phyloP scores from a whole-genome alignment of 164 flowering plant species.

The Nelumbo lutea region DNA sequence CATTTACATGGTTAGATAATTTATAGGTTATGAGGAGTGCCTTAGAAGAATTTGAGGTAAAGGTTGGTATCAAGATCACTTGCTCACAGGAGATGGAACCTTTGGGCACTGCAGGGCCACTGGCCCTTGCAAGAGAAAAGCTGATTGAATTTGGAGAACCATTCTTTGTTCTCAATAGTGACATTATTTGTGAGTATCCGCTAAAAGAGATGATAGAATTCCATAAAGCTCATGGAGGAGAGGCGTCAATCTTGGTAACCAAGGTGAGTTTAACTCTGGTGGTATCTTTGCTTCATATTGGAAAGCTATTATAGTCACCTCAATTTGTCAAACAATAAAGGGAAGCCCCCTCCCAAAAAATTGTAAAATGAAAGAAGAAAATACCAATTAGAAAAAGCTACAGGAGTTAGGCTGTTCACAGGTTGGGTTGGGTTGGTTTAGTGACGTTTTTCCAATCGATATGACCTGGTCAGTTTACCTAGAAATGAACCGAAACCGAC shows the following conservation, averaged over 20 bases:
- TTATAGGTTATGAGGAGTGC: slow-evolving; percentile 21
- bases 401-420: too few species aligned
- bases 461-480: too few species aligned
- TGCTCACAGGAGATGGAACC: slow-evolving; percentile 26
- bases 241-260: slow-evolving; percentile 27
- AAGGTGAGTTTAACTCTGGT: slow-evolving; percentile 12
- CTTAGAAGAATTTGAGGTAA: slow-evolving; percentile 20
- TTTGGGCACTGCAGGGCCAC: slow-evolving; percentile 26
- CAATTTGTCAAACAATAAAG: too few species aligned
- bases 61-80: slow-evolving; percentile 21
- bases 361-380: neutral
- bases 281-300: too few species aligned
- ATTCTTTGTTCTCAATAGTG: slow-evolving; percentile 28
- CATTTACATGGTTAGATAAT: neutral
- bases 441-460: too few species aligned
- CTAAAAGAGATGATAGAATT: slow-evolving; percentile 23
- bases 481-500: too few species aligned
- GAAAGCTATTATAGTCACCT: too few species aligned
- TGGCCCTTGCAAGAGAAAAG: slow-evolving; percentile 20
- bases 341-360: neutral
- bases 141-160: slow-evolving; percentile 16
- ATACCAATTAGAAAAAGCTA: neutral
- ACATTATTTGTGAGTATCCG: slow-evolving; percentile 19
- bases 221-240: slow-evolving; percentile 23
- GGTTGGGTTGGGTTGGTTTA: too few species aligned